Conservation (phyloP, 176 grass and related monocot species). For the Tillandsia fasciculata region DNA sequence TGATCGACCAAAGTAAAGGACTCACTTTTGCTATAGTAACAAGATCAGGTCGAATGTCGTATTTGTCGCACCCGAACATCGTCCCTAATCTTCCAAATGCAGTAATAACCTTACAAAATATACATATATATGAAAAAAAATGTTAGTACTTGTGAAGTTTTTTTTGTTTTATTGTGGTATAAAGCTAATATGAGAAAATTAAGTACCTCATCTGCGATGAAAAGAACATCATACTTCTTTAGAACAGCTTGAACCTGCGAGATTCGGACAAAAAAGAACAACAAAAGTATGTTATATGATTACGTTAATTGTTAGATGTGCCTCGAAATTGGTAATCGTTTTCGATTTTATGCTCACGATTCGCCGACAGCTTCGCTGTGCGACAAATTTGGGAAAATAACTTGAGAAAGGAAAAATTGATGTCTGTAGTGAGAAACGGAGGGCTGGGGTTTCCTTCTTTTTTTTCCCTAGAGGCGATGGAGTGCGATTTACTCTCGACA, state of each 20-base stretch:
- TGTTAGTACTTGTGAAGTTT: not conserved
- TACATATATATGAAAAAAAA: constrained; percentile 12
- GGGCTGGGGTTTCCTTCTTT: no score
- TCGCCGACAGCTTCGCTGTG: no score
- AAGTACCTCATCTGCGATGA: constrained; percentile 91
- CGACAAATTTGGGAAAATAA: no score
- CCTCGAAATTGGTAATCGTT: no score
- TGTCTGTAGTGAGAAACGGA: no score
- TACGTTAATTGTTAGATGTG: no score
- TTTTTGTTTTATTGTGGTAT: constrained; percentile 10
- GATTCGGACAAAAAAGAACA: constrained; percentile 4
- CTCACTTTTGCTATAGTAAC: constrained; percentile 85
- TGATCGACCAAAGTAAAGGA: not conserved
- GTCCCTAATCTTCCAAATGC: constrained; percentile 95
- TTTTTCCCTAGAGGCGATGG: no score
- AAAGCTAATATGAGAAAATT: not conserved
- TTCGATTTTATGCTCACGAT: no score
- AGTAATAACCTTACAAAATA: constrained; percentile 68
- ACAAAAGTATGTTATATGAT: not conserved
- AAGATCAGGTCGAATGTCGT: constrained; percentile 74
- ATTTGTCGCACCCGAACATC: constrained; percentile 95
- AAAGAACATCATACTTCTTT: constrained; percentile 95
- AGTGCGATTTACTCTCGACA: no score
- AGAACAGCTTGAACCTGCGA: constrained; percentile 80
- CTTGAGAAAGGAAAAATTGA: no score